Evolutionary conservation across 257 asterid genomes (phyloP), one percentile per base, ranked within the genome.

Genomic region (Capsicum baccatum): DNA sequence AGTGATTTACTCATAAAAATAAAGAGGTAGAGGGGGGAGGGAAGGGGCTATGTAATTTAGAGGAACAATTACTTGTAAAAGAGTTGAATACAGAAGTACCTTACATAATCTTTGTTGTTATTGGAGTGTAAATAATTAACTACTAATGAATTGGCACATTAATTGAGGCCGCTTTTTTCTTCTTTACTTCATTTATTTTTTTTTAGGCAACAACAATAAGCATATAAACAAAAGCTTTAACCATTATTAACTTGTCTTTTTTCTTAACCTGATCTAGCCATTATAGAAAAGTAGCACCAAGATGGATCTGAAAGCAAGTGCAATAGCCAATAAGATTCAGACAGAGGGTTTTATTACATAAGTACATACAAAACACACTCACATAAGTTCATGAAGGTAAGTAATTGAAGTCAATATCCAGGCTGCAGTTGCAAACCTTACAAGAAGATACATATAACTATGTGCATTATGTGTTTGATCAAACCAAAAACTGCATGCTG

Each of bases 401-500:
- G 63, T 21, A 6, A 52, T 14, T 54, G 81, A 76, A 52, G 81
- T 68, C 57, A 83, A 74, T 69, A 62, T 14, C 17, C 81, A 74
- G 67, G 62, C 14, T 1, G 26, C 60, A n/a, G 47, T 21, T 76
- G 69, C 84, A 82, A 57, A 16, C 2, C 63, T 76, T 39, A 73
- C 68, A 69, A 60, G 11, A 87, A 79, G 37, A 71, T 57, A 39
- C 14, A 69, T 16, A 59, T 26, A 52, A 7, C 48, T 52, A 76
- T 52, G 63, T 76, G 3, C 63, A 52, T 74, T 21, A 50, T 26
- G 81, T 52, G 39, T 63, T 63, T 50, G 8, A 21, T 76, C 81
- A 63, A 81, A 35, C 83, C 58, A 76, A 83, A 37, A 84, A 50
- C 68, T 39, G 70, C 78, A 69, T 16, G 21, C 70, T 62, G 83